Conservation (phyloP, 2,329 filamentous ascomycete species). For the Colletotrichum sp. region DNA sequence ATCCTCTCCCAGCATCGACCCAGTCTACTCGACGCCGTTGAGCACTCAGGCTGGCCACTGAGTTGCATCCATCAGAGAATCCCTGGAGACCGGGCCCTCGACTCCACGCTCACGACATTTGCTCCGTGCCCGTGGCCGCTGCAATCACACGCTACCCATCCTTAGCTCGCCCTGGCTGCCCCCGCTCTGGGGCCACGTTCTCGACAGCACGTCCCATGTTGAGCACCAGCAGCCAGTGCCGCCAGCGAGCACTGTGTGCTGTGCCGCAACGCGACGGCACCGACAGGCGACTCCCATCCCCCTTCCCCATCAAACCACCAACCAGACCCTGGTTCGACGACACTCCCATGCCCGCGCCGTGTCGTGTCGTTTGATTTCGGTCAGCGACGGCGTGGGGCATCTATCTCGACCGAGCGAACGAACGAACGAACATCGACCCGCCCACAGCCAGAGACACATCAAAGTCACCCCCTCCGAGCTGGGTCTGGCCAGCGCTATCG, state of each 20-base stretch:
- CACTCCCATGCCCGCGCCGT: slow-evolving; percentile 9
- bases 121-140: slow-evolving; percentile 8
- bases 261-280: slow-evolving; percentile 14
- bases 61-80: slow-evolving; percentile 15
- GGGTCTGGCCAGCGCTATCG: slow-evolving; percentile 20
- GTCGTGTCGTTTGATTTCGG: slow-evolving; percentile 19
- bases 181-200: slow-evolving; percentile 19
- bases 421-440: slow-evolving; percentile 13
- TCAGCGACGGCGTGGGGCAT: slow-evolving; percentile 18
- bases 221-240: background rate
- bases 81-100: background rate
- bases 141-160: slow-evolving; percentile 18
- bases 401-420: slow-evolving; percentile 4
- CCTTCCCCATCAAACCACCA: slow-evolving; percentile 1
- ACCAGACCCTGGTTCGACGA: slow-evolving; percentile 4
- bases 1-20: slow-evolving; percentile 1
- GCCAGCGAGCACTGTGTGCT: slow-evolving; percentile 10
- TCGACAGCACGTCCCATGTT: slow-evolving; percentile 19
- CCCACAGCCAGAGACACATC: background rate
- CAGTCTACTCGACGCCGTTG: background rate
- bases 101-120: slow-evolving; percentile 19
- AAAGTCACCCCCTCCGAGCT: background rate
- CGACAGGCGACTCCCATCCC: slow-evolving; percentile 1
- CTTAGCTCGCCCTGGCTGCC: slow-evolving; percentile 5
- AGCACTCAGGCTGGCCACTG: background rate